Base-by-base conservation (phyloP, 805 yeast genomes). In the Hagleromyces aurorensis region DNA sequence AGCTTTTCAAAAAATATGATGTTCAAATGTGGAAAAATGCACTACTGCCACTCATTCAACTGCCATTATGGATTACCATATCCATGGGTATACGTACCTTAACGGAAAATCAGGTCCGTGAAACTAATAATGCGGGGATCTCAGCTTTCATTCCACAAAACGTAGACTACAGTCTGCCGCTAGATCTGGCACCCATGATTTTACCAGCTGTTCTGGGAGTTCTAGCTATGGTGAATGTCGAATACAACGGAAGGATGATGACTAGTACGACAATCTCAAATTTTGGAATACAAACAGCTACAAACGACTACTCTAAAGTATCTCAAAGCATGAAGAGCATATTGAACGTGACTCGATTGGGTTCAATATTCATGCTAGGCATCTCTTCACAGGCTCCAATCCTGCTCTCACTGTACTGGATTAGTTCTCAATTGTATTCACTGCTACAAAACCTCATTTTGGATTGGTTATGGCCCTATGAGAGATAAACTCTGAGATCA, bases 401-500 rank as follows among this genome's bases (percentile, higher is more conserved):
- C 16, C 84, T 93, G 0, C 59, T 87, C 19, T 72, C 79, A 0
- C 51, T 85, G n/a, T 89, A 87, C 57, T 89, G 97, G 98, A 67
- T 84, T 17, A 75, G 89, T 25, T 85, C 96, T 0, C 87, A 85
- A 50, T 43, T 68, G 4, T 87, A 67, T 50, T 86, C 96, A 2
- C 58, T 83, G 36, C 37, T 71, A 0, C 96, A 89, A 46, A 89
- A 87, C 51, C 52, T 79, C 9, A 36, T 80, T 11, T 58, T 89
- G 47, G 91, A 87, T 48, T 59, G 63, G 43, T 55, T 65, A 19
- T 58, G 79, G 49, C 94, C 94, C 1, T 59, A 43, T 25, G 44
- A 46, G 25, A 37, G 37, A 25, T 37, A 31, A 16, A n/a, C n/a
- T n/a, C n/a, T 21, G 10, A n/a, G 17, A 11, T 15, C 21, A 16